Evolutionary conservation across 805 yeast species (phyloP), one percentile per base, ranked within the genome.

Genomic region (Saturnispora silvae): DNA sequence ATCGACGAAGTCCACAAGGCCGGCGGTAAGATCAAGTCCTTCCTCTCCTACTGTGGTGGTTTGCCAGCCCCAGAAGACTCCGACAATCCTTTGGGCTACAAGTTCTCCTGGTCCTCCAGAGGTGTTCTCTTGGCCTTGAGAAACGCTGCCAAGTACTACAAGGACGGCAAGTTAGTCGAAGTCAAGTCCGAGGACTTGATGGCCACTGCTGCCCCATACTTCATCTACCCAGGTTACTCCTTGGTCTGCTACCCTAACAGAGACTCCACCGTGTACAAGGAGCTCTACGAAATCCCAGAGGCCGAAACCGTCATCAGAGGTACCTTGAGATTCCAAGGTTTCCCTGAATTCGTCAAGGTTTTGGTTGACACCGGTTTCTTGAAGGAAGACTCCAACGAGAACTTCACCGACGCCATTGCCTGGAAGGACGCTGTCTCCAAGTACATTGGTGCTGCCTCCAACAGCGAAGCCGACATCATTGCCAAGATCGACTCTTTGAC

Each of bases 41-140:
- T 92, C 76, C 67, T 86, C 52, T 84, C 96, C 6, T 92, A 84
- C 80, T 92, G 98, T 67, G 98, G 98, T 66, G 98, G 98, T 54
- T 73, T 92, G 55, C 97, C 97, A 47, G 92, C 98, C 23, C 96
- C 98, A 46, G 98, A 89, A 67, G 75, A 80, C 63, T 89, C 97
- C 22, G 95, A 86, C 67, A 92, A 92, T 67, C 98, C 98, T 41
- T 71, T 92, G 59, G 98, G 98, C 51, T 92, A 92, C 77, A 92
- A 92, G 70, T 92, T 92, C 67, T 87, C 97, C 30, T 92, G 98
- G 98, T 85, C 96, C 23, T 87, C 97, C 26, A 79, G 98, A 65
- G 98, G 98, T 65, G 97, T 92, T 29, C 67, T 92, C 56, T 73
- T 92, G 54, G 98, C 98, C 15, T 73, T 92, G 58, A 81, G 95